These are phyloP conservation scores for Lindgomyces ingoldianus DNA, from an alignment of 495 filamentous ascomycete species.

Conservation along the genomic window DNA sequence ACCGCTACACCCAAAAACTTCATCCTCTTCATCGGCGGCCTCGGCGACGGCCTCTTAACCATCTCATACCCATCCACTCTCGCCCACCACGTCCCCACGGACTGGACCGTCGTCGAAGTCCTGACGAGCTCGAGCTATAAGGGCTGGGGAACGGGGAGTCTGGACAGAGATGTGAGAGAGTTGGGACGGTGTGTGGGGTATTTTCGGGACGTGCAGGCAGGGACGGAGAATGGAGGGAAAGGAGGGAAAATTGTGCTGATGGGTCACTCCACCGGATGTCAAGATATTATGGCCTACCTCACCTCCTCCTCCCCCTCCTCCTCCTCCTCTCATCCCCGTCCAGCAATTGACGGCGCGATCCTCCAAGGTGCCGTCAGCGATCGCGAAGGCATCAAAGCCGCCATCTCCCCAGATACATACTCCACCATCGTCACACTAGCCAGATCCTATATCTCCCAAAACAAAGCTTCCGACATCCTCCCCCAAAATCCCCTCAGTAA, in stretches of 20 bases:
- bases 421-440: slow-evolving; percentile 57
- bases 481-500: slow-evolving; percentile 52
- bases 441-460: slow-evolving; percentile 54
- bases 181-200: slow-evolving; percentile 71
- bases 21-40: slow-evolving; percentile 80
- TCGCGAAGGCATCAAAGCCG: slow-evolving; percentile 60
- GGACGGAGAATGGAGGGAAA: slow-evolving; percentile 11
- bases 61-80: slow-evolving; percentile 61
- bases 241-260: slow-evolving; percentile 72
- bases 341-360: slow-evolving; percentile 72
- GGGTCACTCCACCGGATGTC: slow-evolving; percentile 87
- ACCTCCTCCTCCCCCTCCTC: not conserved
- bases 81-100: slow-evolving; percentile 58
- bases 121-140: slow-evolving; percentile 65
- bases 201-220: slow-evolving; percentile 50
- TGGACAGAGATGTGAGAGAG: slow-evolving; percentile 72
- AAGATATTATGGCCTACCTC: slow-evolving; percentile 73
- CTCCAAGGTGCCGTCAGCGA: slow-evolving; percentile 82
- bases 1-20: slow-evolving; percentile 52
- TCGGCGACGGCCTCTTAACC: slow-evolving; percentile 76
- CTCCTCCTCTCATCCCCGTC: slow-evolving; percentile 57
- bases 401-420: slow-evolving; percentile 49
- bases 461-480: slow-evolving; percentile 60
- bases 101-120: slow-evolving; percentile 63
- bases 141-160: slow-evolving; percentile 70